Conservation (phyloP, 176 grass and related monocot genomes). For the Musa itinerans region DNA sequence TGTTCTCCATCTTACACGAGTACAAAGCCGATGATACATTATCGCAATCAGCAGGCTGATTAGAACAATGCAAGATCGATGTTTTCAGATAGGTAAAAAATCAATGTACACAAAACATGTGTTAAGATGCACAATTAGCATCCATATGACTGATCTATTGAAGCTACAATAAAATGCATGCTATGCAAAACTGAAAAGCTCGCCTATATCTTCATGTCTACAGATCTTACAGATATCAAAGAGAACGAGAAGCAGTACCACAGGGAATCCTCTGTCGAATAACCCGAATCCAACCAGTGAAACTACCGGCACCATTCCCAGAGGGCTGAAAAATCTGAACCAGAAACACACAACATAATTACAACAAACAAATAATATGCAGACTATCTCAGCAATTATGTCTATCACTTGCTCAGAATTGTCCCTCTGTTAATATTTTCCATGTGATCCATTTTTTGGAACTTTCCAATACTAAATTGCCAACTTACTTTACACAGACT, state of each 20-base stretch:
- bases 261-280: conserved; percentile 95
- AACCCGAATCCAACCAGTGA: conserved; percentile 89
- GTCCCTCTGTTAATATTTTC: no score
- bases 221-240: not conserved
- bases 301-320: conserved; percentile 87
- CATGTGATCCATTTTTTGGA: not conserved
- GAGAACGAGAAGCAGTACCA: conserved; percentile 46
- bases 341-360: conserved; percentile 13
- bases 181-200: conserved; percentile 5
- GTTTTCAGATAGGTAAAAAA: no score
- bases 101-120: no score
- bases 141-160: no score
- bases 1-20: no score
- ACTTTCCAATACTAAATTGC: not conserved
- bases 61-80: no score
- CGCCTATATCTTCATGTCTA: not conserved
- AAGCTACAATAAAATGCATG: no score
- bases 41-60: no score
- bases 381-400: no score
- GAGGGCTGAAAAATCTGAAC: conserved; percentile 83
- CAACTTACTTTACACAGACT: not conserved
- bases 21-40: no score
- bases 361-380: conserved; percentile 7
- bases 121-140: no score
- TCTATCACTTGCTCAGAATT: no score